These are phyloP conservation scores for Hypoxylon sp. DNA, from an alignment of 2,329 filamentous ascomycete genomes.

Conservation along the genomic window DNA sequence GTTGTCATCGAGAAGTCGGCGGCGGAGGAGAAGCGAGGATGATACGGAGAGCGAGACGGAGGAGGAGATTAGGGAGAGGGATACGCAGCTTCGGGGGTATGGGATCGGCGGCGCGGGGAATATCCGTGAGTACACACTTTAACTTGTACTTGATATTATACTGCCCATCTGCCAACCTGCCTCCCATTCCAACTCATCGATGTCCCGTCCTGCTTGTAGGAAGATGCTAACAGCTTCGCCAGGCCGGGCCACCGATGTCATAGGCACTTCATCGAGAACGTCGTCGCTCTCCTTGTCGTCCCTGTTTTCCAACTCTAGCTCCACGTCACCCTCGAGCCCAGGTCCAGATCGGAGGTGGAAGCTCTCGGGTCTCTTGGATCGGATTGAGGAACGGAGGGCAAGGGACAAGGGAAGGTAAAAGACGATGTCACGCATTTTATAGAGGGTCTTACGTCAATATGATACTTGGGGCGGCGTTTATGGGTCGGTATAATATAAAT, in stretches of 20 bases:
- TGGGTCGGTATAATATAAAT: no score
- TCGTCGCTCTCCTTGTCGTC: conserved; percentile 26
- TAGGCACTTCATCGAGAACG: conserved; percentile 38
- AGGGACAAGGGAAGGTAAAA: conserved; percentile 11
- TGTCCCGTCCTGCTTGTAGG: background rate
- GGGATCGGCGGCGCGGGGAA: conserved; percentile 57
- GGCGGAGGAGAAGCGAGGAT: conserved; percentile 35
- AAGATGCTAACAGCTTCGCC: conserved; percentile 15
- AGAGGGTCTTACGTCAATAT: background rate
- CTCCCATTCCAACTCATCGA: background rate
- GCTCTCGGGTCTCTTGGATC: conserved; percentile 30
- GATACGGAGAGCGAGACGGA: conserved; percentile 20
- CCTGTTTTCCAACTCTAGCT: conserved; percentile 26
- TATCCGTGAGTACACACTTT: conserved; percentile 53
- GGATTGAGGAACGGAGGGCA: conserved; percentile 33
- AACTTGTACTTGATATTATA: background rate
- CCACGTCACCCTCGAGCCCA: conserved; percentile 10
- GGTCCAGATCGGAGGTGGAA: conserved; percentile 28
- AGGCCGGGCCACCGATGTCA: conserved; percentile 49
- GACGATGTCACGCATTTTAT: no score
- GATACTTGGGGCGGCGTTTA: background rate
- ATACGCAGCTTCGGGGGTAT: conserved; percentile 54
- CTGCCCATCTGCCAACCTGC: background rate
- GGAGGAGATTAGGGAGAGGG: conserved; percentile 45
- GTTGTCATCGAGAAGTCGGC: background rate